Evolutionary conservation across 371 early-diverging fungal genomes (phyloP).

Genomic region (Mucor irregularis): DNA sequence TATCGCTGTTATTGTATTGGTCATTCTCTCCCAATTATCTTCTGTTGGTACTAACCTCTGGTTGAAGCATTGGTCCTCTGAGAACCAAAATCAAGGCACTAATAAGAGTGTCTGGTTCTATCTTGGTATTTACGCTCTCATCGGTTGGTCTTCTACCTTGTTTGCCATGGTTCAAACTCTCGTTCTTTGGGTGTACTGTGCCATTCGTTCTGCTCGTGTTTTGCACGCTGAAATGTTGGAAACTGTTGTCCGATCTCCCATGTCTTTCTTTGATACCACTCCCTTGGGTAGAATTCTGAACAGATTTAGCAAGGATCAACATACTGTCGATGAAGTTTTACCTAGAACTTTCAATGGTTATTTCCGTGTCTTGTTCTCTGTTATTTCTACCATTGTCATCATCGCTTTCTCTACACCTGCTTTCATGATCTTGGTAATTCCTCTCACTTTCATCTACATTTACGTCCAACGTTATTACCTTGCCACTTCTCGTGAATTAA

Average conservation of each 20-base stretch:
- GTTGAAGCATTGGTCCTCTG: conserved; percentile 73
- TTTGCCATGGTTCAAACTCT: conserved; percentile 73
- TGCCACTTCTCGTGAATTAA: conserved; percentile 73
- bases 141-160: conserved; percentile 71
- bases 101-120: conserved; percentile 55
- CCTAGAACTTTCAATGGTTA: conserved; percentile 67
- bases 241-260: conserved; percentile 68
- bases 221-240: conserved; percentile 63
- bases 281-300: conserved; percentile 87
- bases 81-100: conserved; percentile 41
- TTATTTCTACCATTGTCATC: conserved; percentile 58
- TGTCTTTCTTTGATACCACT: conserved; percentile 87
- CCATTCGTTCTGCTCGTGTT: conserved; percentile 69
- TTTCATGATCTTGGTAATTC: conserved; percentile 58
- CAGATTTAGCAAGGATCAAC: conserved; percentile 88
- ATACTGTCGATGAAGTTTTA: conserved; percentile 78
- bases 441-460: conserved; percentile 58
- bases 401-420: conserved; percentile 65
- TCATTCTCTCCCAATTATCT: conserved; percentile 56
- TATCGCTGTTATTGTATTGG: conserved; percentile 51
- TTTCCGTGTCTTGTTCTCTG: conserved; percentile 50
- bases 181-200: conserved; percentile 81
- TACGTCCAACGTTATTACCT: conserved; percentile 74
- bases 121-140: conserved; percentile 76
- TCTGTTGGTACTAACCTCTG: conserved; percentile 67